Evolutionary conservation across 176 grass and related monocot species (phyloP).

Genomic region (Thalia dealbata): DNA sequence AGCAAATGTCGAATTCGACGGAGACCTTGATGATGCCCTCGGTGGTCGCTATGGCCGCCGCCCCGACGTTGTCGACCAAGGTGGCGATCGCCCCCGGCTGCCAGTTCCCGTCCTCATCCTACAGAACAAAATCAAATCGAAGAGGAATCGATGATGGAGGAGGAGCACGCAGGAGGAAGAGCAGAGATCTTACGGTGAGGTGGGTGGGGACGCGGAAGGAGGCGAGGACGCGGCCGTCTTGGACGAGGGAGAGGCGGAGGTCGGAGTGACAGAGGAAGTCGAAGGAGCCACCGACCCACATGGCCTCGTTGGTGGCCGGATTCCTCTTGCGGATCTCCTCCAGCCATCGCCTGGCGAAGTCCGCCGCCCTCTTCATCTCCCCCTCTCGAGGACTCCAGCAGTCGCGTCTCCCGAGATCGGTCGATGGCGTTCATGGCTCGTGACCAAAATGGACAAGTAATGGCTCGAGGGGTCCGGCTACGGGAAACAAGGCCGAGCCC

Average conservation of each 20-base stretch:
- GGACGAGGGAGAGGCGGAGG: conserved; percentile 30
- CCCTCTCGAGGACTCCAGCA: background rate
- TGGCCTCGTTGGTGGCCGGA: background rate
- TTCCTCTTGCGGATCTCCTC: conserved; percentile 31
- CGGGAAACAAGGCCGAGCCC: too few relatives aligned
- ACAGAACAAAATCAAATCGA: background rate
- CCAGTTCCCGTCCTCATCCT: conserved; percentile 75
- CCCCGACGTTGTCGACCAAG: conserved; percentile 61
- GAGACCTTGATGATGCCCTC: conserved; percentile 68
- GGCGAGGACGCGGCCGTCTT: conserved; percentile 36
- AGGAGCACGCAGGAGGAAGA: background rate
- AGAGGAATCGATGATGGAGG: background rate
- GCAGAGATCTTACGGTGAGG: conserved; percentile 35
- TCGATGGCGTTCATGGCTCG: too few relatives aligned
- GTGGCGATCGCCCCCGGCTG: conserved; percentile 65
- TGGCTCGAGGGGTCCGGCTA: too few relatives aligned
- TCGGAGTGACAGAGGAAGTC: conserved; percentile 45
- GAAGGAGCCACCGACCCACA: conserved; percentile 34
- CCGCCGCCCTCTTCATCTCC: background rate
- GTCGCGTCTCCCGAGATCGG: background rate
- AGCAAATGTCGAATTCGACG: conserved; percentile 60
- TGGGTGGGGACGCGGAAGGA: conserved; percentile 47
- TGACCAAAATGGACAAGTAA: too few relatives aligned
- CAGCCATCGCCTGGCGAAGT: conserved; percentile 44
- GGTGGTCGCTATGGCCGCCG: conserved; percentile 62